phyloP scores from a whole-genome alignment of 768 basidiomycete species.

The Nevesoporus exiguus region DNA sequence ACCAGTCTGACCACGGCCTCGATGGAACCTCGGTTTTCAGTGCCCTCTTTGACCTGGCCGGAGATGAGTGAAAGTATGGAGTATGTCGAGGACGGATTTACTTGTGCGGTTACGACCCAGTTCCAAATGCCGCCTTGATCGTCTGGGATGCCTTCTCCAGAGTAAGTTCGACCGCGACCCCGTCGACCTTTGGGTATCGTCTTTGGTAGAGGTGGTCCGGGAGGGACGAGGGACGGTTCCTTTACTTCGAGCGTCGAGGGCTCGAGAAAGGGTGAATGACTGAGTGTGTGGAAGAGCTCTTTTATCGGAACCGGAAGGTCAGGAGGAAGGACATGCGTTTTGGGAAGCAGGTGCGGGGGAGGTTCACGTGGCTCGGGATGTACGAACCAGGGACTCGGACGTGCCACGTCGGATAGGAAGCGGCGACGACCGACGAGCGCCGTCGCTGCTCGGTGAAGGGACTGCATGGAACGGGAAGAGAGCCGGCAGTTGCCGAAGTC shows the following conservation, averaged over 20 bases:
- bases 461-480: constrained; percentile 8
- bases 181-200: constrained; percentile 58
- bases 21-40: constrained; percentile 74
- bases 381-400: constrained; percentile 62
- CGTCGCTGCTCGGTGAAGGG: constrained; percentile 24
- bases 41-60: constrained; percentile 75
- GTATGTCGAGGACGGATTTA: constrained; percentile 23
- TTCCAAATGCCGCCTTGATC: constrained; percentile 63
- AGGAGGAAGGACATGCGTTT: constrained; percentile 39
- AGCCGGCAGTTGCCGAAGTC: constrained; percentile 16
- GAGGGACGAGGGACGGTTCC: constrained; percentile 45
- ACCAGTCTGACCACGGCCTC: constrained; percentile 69
- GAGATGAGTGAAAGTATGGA: neutral
- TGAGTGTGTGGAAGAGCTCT: constrained; percentile 54
- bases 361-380: constrained; percentile 39
- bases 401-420: constrained; percentile 10
- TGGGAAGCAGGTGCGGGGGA: constrained; percentile 27
- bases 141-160: constrained; percentile 56
- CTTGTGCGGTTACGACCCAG: constrained; percentile 76
- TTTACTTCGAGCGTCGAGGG: constrained; percentile 52
- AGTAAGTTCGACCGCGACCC: constrained; percentile 62
- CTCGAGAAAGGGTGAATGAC: constrained; percentile 68
- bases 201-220: constrained; percentile 60
- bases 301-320: constrained; percentile 51
- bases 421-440: too few species aligned